Percentiles rank a stretch among this genome's conserved stretches.
Conservation (phyloP, 1,284 basidiomycete genomes). For the Singerocomus rubriflavus region DNA sequence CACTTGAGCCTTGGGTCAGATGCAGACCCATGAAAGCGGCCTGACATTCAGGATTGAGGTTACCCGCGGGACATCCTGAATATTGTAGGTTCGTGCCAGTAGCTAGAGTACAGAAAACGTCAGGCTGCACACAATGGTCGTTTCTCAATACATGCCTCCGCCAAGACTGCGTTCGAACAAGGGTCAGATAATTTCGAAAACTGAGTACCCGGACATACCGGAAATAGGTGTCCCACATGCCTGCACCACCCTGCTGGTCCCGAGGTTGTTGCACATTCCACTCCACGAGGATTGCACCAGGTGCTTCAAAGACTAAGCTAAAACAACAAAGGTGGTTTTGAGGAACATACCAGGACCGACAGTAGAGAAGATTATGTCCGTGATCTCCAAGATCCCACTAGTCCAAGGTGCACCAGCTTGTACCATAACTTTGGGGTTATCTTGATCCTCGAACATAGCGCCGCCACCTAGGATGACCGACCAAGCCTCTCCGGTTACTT, state of each 20-base stretch:
- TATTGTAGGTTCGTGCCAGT: conserved; percentile 44
- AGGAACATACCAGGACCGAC: conserved; percentile 34
- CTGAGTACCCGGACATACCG: conserved; percentile 32
- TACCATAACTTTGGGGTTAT: conserved; percentile 55
- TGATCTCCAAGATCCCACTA: conserved; percentile 38
- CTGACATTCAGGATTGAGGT: conserved; percentile 36
- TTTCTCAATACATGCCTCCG: conserved; percentile 25
- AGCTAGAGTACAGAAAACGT: conserved; percentile 24
- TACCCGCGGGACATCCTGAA: conserved; percentile 36
- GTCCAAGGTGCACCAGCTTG: conserved; percentile 45
- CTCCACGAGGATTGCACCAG: conserved; percentile 53
- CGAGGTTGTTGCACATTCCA: conserved; percentile 52
- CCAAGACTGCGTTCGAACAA: conserved; percentile 23
- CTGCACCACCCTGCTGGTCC: conserved; percentile 47
- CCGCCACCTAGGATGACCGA: conserved; percentile 70
- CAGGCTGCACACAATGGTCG: not conserved
- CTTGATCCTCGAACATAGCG: conserved; percentile 50
- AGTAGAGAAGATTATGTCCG: conserved; percentile 47
- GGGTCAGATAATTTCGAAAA: conserved; percentile 10
- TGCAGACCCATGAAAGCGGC: conserved; percentile 54
- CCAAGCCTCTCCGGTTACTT: conserved; percentile 76
- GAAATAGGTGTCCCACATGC: conserved; percentile 57
- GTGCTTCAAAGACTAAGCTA: conserved; percentile 30
- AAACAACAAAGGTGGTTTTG: not conserved
- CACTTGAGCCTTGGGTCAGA: conserved; percentile 46